Percentiles rank a stretch among this genome's conserved stretches.
phyloP scores from a whole-genome alignment of 305 asterid genomes.

The Fraxinus nigra region DNA sequence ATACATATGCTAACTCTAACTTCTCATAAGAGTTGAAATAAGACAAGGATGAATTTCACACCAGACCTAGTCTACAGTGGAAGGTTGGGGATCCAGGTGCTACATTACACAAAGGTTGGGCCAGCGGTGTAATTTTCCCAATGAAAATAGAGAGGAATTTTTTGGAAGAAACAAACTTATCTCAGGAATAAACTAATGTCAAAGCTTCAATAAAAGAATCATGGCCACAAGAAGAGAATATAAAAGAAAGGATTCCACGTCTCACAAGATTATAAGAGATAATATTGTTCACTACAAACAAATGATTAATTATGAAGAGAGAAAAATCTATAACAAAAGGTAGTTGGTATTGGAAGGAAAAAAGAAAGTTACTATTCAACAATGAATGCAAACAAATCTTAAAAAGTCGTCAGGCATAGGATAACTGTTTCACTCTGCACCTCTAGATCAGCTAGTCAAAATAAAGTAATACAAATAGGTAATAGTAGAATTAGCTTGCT shows the following conservation, averaged over 20 bases:
- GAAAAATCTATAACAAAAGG: not conserved
- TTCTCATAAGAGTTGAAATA: not conserved
- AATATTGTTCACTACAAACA: not conserved
- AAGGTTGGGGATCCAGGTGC: not conserved
- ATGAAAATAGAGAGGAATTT: not conserved
- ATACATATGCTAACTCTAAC: not conserved
- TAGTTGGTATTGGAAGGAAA: not conserved
- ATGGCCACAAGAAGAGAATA: not conserved
- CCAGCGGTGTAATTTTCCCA: not conserved
- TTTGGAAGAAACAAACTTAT: not conserved
- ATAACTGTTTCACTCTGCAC: not conserved
- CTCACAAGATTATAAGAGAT: not conserved
- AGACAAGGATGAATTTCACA: conserved; percentile 9
- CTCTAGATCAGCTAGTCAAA: not conserved
- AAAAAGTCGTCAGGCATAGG: not conserved
- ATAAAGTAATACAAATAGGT: not conserved
- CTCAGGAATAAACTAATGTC: not conserved
- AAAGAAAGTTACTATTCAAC: not conserved
- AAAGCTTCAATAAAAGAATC: not conserved
- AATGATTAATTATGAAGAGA: not conserved
- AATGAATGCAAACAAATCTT: not conserved
- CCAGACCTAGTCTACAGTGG: conserved; percentile 1
- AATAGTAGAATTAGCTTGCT: conserved; percentile 1
- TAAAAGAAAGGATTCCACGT: not conserved
- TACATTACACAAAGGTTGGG: not conserved